Conservation (phyloP, 164 flowering plant genomes). For the Chimonanthus salicifolius region DNA sequence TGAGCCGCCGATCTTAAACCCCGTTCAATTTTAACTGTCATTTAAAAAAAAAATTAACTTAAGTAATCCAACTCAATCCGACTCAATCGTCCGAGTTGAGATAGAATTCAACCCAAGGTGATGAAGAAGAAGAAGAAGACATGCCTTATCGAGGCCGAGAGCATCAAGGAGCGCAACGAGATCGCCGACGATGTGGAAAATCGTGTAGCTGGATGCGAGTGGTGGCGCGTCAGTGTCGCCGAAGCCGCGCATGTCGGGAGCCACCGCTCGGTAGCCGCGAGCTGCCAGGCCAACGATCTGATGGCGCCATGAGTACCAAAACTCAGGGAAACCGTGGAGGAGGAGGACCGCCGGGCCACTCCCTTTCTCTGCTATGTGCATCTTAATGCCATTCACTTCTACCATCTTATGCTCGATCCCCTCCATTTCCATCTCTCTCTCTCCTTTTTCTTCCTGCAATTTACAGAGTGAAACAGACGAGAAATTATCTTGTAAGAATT, state of each 20-base stretch:
- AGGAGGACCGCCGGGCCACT: slow-evolving; percentile 26
- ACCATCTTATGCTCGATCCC: slow-evolving; percentile 5
- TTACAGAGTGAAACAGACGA: no score
- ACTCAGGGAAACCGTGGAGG: slow-evolving; percentile 36
- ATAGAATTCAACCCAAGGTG: no score
- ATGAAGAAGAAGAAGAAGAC: not conserved
- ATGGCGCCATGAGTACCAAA: slow-evolving; percentile 40
- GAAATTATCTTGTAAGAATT: no score
- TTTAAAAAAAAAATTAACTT: no score
- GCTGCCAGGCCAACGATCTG: slow-evolving; percentile 29
- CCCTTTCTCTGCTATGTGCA: slow-evolving; percentile 35
- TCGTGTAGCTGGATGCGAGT: slow-evolving; percentile 30
- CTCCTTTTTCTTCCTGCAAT: not conserved
- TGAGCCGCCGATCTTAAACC: no score
- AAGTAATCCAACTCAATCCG: no score
- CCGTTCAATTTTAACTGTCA: no score
- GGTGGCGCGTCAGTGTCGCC: slow-evolving; percentile 51
- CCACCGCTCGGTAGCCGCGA: slow-evolving; percentile 32
- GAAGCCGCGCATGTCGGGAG: slow-evolving; percentile 9
- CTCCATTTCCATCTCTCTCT: slow-evolving; percentile 9
- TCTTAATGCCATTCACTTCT: slow-evolving; percentile 33
- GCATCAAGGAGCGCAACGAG: slow-evolving; percentile 20
- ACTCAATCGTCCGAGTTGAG: no score
- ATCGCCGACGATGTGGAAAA: slow-evolving; percentile 48
- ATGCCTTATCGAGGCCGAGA: slow-evolving; percentile 28